These are phyloP conservation scores for Camptophora hylomeconis DNA, from an alignment of 2,329 filamentous ascomycete genomes.

Conservation along the genomic window DNA sequence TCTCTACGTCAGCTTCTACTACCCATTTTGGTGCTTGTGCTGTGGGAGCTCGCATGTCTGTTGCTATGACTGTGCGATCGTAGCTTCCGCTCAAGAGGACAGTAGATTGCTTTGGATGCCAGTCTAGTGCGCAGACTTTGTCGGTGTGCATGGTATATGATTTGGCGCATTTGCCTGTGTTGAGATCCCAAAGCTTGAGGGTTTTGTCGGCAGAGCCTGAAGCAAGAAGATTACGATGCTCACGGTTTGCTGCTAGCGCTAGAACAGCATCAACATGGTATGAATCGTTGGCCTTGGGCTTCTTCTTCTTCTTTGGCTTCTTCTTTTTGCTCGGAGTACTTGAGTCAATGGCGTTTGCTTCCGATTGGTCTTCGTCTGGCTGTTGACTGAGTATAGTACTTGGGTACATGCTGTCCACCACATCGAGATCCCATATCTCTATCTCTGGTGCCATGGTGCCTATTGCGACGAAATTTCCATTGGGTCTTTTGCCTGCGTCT, in stretches of 20 bases:
- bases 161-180: conserved; percentile 83
- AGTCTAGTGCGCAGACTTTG: conserved; percentile 92
- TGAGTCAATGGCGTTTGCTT: conserved; percentile 13
- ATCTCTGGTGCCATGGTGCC: conserved; percentile 98
- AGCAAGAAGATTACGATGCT: conserved; percentile 86
- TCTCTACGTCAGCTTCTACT: conserved; percentile 91
- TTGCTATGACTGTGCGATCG: conserved; percentile 84
- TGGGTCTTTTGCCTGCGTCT: conserved; percentile 47
- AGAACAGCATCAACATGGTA: conserved; percentile 93
- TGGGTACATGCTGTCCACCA: conserved; percentile 94
- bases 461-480: conserved; percentile 84
- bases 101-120: conserved; percentile 80
- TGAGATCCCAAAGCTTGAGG: conserved; percentile 93
- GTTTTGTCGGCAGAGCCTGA: conserved; percentile 95
- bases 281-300: conserved; percentile 73
- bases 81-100: conserved; percentile 87
- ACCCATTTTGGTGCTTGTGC: conserved; percentile 74
- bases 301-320: conserved; percentile 87
- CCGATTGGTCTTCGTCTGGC: conserved; percentile 37
- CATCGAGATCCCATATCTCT: conserved; percentile 94
- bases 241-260: conserved; percentile 78
- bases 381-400: conserved; percentile 86
- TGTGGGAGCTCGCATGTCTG: conserved; percentile 88
- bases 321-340: conserved; percentile 29
- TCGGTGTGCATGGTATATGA: conserved; percentile 93